These are phyloP conservation scores for Acacia pycnantha DNA, from an alignment of 331 rosid species.

Conservation along the genomic window DNA sequence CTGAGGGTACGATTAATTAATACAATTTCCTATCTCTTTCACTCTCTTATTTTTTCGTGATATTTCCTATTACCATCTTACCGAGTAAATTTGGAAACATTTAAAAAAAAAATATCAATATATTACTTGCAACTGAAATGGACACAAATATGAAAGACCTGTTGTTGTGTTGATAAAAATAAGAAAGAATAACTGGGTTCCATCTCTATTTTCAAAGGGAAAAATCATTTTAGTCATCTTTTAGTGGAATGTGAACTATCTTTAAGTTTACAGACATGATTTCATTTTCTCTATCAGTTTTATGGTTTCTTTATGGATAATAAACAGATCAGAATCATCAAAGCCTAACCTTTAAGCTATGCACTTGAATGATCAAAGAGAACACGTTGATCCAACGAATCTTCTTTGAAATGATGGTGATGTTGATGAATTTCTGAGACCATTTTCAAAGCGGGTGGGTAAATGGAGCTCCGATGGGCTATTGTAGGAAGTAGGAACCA, in stretches of 20 bases:
- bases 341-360: neutral
- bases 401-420: neutral
- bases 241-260: neutral
- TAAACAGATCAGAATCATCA: neutral
- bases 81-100: neutral
- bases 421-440: neutral
- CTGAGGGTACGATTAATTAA: neutral
- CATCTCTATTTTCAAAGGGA: neutral
- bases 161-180: neutral
- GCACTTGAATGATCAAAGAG: neutral
- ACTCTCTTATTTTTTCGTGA: neutral
- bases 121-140: neutral
- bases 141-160: neutral
- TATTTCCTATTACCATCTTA: neutral
- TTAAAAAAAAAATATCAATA: neutral
- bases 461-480: neutral
- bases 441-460: neutral
- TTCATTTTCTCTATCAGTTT: neutral
- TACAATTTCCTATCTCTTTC: neutral
- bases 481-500: conserved; percentile 4
- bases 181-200: neutral
- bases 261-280: neutral
- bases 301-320: neutral
- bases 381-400: neutral
- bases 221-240: neutral